Conservation (phyloP, 805 yeast species). For the Debaryomyces hansenii region DNA sequence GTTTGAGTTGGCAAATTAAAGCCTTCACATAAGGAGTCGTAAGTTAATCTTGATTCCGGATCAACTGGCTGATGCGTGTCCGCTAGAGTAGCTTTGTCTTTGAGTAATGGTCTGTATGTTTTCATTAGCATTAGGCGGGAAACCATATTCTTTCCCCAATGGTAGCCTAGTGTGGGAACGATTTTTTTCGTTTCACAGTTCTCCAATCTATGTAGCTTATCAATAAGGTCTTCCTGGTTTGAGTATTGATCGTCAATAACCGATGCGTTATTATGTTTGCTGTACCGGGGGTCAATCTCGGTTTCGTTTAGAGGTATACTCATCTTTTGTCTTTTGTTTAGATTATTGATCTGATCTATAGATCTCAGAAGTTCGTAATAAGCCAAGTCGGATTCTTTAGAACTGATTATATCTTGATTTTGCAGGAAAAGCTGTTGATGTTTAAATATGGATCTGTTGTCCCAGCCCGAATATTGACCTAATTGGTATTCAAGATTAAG, state of each 20-base stretch:
- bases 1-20: constrained; percentile 3
- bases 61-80: constrained; percentile 5
- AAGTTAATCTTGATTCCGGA: constrained; percentile 15
- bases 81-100: background rate
- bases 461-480: constrained; percentile 80
- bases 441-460: constrained; percentile 32
- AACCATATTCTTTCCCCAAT: constrained; percentile 28
- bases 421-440: constrained; percentile 7
- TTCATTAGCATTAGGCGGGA: constrained; percentile 28
- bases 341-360: background rate
- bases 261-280: background rate
- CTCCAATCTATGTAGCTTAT: constrained; percentile 8
- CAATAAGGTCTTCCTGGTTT: constrained; percentile 7
- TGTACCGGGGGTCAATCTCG: constrained; percentile 10
- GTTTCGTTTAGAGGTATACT: background rate
- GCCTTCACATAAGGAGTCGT: constrained; percentile 11
- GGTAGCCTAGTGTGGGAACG: constrained; percentile 35
- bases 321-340: constrained; percentile 2
- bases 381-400: constrained; percentile 4
- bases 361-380: constrained; percentile 7
- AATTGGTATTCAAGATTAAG: constrained; percentile 61
- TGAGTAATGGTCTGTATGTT: constrained; percentile 22
- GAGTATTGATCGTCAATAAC: background rate
- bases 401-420: constrained; percentile 1
- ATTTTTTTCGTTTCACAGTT: constrained; percentile 15